Conservation (phyloP, 2,329 filamentous ascomycete genomes). For the Beauveria rudraprayagi region DNA sequence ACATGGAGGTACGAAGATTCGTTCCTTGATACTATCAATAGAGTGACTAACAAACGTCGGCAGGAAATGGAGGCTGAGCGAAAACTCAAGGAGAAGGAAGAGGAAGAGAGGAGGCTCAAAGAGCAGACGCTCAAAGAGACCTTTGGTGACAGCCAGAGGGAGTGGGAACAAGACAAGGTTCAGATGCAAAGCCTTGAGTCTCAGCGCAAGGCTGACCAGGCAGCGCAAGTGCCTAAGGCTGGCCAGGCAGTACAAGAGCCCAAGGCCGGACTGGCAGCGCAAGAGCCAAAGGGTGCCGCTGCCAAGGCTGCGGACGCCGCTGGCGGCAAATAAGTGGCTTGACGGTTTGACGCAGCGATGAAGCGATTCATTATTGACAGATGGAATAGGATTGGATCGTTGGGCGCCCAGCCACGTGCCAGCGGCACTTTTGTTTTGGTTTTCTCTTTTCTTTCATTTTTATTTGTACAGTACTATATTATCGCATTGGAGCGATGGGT, state of each 20-base stretch:
- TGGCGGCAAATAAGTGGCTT: slow-evolving; percentile 3
- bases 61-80: slow-evolving; percentile 91
- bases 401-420: not conserved
- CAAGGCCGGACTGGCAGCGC: not conserved
- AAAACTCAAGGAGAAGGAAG: slow-evolving; percentile 61
- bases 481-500: slow-evolving; percentile 1
- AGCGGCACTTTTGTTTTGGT: slow-evolving; percentile 14
- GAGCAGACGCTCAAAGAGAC: slow-evolving; percentile 72
- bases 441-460: not conserved
- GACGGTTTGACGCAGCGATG: not conserved
- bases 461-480: slow-evolving; percentile 10
- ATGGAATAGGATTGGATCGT: not conserved
- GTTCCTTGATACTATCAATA: not conserved
- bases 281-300: slow-evolving; percentile 7
- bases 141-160: slow-evolving; percentile 65
- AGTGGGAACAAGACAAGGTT: slow-evolving; percentile 88
- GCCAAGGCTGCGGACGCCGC: slow-evolving; percentile 11
- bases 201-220: slow-evolving; percentile 14
- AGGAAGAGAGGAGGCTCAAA: slow-evolving; percentile 63
- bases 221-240: not conserved
- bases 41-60: slow-evolving; percentile 12
- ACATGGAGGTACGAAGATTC: slow-evolving; percentile 65
- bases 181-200: slow-evolving; percentile 59
- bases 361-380: not conserved
- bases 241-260: too few relatives aligned